Percentiles rank a stretch among this genome's conserved stretches.
These are phyloP conservation scores for Ogataea salicorniae DNA, from an alignment of 805 yeast species.

Conservation along the genomic window DNA sequence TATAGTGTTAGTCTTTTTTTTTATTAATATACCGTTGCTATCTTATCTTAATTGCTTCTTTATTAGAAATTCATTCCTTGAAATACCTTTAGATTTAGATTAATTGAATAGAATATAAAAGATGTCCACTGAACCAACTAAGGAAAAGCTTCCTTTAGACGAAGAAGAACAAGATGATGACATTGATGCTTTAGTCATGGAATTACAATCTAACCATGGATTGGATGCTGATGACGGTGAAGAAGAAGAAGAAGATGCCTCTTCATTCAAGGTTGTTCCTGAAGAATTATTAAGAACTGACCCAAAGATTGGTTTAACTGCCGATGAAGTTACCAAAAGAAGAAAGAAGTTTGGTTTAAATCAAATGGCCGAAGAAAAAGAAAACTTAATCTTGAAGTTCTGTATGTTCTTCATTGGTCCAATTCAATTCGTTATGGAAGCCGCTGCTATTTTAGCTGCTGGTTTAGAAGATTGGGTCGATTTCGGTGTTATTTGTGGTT, in stretches of 20 bases:
- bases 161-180: slow-evolving; percentile 54
- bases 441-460: slow-evolving; percentile 92
- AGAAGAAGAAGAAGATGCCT: slow-evolving; percentile 46
- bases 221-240: slow-evolving; percentile 46
- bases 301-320: slow-evolving; percentile 68
- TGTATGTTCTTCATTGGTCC: slow-evolving; percentile 90
- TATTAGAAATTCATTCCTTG: not conserved
- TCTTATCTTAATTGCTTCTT: not conserved
- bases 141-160: slow-evolving; percentile 2
- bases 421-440: slow-evolving; percentile 95
- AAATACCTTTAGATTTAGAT: not conserved
- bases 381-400: slow-evolving; percentile 74
- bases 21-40: no score
- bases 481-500: slow-evolving; percentile 94
- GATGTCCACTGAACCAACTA: slow-evolving; percentile 18
- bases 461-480: slow-evolving; percentile 98
- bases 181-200: slow-evolving; percentile 68
- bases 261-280: slow-evolving; percentile 72
- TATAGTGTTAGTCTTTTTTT: no score
- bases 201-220: slow-evolving; percentile 67
- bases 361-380: slow-evolving; percentile 87
- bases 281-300: slow-evolving; percentile 82
- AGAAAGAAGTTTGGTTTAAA: slow-evolving; percentile 87
- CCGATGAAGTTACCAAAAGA: slow-evolving; percentile 75
- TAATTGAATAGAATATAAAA: slow-evolving; percentile 1